A percentile compares a stretch with the other conserved stretches of the same genome.
phyloP scores from a whole-genome alignment of 805 yeast genomes.

The Yarrowia divulgata region DNA sequence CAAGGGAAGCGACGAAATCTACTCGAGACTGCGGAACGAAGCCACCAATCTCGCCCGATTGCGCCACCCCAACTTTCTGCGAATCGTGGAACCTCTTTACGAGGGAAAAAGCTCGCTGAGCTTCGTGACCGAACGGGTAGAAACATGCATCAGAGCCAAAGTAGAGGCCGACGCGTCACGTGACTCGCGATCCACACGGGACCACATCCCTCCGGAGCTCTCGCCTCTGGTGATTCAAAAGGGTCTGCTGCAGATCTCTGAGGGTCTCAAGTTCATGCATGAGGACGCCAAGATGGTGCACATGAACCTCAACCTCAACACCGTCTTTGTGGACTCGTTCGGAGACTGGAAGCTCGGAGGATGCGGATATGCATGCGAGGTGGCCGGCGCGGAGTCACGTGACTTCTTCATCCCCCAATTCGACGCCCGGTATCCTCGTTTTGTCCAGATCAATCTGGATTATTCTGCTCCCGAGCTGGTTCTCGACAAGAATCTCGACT shows the following conservation, averaged over 20 bases:
- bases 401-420: constrained; percentile 73
- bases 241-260: constrained; percentile 79
- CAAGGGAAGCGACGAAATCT: constrained; percentile 64
- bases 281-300: constrained; percentile 76
- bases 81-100: constrained; percentile 87
- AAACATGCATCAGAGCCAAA: constrained; percentile 59
- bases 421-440: constrained; percentile 77
- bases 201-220: constrained; percentile 54
- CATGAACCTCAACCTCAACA: constrained; percentile 76
- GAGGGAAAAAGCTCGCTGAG: constrained; percentile 77
- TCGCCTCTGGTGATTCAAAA: constrained; percentile 79
- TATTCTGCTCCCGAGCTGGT: constrained; percentile 87
- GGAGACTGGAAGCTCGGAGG: constrained; percentile 97
- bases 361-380: constrained; percentile 58
- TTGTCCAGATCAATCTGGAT: constrained; percentile 72
- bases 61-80: constrained; percentile 87
- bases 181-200: constrained; percentile 40
- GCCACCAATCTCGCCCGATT: constrained; percentile 76
- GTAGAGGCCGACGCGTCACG: constrained; percentile 49
- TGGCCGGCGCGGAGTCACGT: constrained; percentile 58
- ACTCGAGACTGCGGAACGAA: constrained; percentile 69
- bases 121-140: constrained; percentile 85
- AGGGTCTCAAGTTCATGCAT: constrained; percentile 84
- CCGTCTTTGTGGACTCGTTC: constrained; percentile 73
- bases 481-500: constrained; percentile 65